Base-by-base conservation (phyloP, 768 basidiomycete species). In the Phlebiopsis flavidoalba region DNA sequence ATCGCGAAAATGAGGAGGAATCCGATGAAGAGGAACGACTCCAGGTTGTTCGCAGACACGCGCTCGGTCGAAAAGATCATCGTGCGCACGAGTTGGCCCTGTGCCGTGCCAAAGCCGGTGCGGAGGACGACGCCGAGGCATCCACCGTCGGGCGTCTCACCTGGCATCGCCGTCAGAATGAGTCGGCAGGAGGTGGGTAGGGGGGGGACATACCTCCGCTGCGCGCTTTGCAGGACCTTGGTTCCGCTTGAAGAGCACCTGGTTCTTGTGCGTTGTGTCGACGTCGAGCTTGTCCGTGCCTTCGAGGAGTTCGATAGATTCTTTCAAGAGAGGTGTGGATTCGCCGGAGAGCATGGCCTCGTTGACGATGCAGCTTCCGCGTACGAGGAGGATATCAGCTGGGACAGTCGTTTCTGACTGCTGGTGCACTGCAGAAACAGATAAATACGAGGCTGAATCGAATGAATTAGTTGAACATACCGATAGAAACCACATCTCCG, bases 41-140 rank as follows among this genome's bases (percentile, higher is more conserved):
- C 97, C 61, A 90, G 53, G 73, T 96, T 98, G 75, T 98, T 98
- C 24, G 97, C 97, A 8, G 94, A 93, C 21, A 99, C 88, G 5
- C 95, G 90, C 69, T 99, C 97, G 0, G 93, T 95, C 14, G 93
- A 95, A 78, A 98, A 99, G 60, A 99, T 95, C 97, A 98, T 99
- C 0, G 97, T 98, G 49, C 96, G 81, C 35, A 99, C 95, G 36
- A 99, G 86, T 74, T 96, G 93, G 43, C 97, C 97, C 72, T 99
- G 97, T 0, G 94, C 87, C 10, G 97, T 99, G 8, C 97, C 97
- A 69, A 98, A 99, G 1, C 97, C 96, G 12, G 97, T 98, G 58
- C 94, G 87, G 46, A 98, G 81, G 12, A 98, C 95, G 48, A 95
- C 79, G 8, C 94, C 95, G 8, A 97, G 85, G 72, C 94, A 96